phyloP scores from a whole-genome alignment of 2,329 filamentous ascomycete species.

The Microsporum audouinii region DNA sequence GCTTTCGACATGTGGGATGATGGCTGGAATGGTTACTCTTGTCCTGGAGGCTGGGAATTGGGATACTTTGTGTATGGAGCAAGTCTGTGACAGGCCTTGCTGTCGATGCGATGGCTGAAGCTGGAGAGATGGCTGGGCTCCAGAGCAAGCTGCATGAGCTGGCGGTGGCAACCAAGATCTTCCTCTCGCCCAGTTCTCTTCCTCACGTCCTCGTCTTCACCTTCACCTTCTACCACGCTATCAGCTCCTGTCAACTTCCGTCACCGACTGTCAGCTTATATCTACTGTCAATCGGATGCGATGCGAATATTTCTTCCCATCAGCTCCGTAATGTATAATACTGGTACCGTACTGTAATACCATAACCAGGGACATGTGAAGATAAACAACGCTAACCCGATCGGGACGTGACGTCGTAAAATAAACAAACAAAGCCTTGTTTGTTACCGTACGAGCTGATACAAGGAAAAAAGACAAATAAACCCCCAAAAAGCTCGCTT shows the following conservation, averaged over 20 bases:
- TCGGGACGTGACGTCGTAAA: not conserved
- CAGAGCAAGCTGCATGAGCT: not conserved
- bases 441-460: constrained; percentile 3
- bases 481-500: constrained; percentile 8
- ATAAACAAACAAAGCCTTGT: not conserved
- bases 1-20: not conserved
- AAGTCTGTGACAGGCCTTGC: not conserved
- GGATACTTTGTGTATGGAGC: not conserved
- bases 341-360: not conserved
- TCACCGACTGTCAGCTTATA: not conserved
- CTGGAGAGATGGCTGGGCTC: not conserved
- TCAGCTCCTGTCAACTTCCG: not conserved
- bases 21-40: not conserved
- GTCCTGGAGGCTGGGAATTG: not conserved
- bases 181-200: not conserved
- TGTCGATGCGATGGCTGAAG: not conserved
- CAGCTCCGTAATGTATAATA: not conserved
- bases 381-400: not conserved
- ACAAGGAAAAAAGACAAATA: constrained; percentile 16
- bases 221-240: not conserved
- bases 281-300: too few relatives aligned
- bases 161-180: not conserved
- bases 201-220: not conserved
- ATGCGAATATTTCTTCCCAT: too few relatives aligned
- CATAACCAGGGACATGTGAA: not conserved